phyloP scores from a whole-genome alignment of 495 filamentous ascomycete genomes.

The Neurospora sp. region DNA sequence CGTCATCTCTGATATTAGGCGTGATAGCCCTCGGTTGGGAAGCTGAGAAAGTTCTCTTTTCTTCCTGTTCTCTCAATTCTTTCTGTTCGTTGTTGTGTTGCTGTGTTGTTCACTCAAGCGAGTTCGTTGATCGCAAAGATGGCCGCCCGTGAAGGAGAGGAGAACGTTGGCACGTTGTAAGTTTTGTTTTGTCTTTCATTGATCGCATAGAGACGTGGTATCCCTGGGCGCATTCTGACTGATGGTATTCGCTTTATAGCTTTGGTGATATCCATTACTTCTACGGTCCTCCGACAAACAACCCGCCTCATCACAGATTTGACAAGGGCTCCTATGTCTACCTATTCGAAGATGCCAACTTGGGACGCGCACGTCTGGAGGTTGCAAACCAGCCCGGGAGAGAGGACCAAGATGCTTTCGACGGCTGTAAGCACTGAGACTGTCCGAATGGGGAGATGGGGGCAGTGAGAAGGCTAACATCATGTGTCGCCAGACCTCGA shows the following conservation, averaged over 20 bases:
- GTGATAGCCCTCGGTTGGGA: background rate
- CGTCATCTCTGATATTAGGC: background rate
- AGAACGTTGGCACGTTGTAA: constrained; percentile 71
- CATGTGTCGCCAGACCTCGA: constrained; percentile 44
- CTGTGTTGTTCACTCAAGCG: background rate
- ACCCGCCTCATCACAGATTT: constrained; percentile 74
- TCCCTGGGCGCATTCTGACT: background rate
- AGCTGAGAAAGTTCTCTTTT: background rate
- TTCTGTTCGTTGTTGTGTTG: background rate
- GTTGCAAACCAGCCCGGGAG: constrained; percentile 82
- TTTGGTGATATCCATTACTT: constrained; percentile 88
- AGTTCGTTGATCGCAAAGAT: constrained; percentile 35
- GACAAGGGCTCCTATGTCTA: constrained; percentile 86
- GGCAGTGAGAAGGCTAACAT: background rate
- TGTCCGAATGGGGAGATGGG: background rate
- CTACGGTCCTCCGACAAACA: constrained; percentile 60
- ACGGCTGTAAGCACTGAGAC: constrained; percentile 51
- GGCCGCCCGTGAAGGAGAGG: constrained; percentile 71
- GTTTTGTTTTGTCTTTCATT: constrained; percentile 22
- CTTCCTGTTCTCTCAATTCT: background rate
- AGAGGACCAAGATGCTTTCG: constrained; percentile 81
- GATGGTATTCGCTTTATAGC: constrained; percentile 34
- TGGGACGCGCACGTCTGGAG: constrained; percentile 63
- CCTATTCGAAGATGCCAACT: constrained; percentile 63
- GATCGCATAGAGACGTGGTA: background rate